Evolutionary conservation across 140 eudicot species (phyloP), one percentile per base, ranked within the genome.

Genomic region (Anethum foeniculum): DNA sequence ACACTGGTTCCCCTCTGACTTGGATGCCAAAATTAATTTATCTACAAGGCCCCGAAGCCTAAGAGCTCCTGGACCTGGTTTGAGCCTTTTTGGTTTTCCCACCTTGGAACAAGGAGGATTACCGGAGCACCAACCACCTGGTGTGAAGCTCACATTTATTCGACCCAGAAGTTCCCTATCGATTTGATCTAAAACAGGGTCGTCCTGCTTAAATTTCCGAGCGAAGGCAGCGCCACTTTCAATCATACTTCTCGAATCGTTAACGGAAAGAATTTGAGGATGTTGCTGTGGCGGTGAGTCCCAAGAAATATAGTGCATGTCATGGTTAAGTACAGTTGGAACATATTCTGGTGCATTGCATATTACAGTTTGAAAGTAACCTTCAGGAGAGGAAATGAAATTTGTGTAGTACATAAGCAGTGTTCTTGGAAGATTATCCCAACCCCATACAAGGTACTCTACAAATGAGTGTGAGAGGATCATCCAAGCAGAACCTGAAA

Each of bases 401-500:
- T 93, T 93, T 23, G 98, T 47, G 85, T 93, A 91, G 86, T 93
- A 93, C 98, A 93, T 91, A 47, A 93, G 94, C 11, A 91, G 80
- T 28, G 91, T 91, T 75, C 98, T 79, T 30, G 98, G 98, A 52
- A 93, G 96, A 84, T 91, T 93, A 54, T 93, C 98, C 98, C 98
- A 93, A 72, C 98, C 98, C 93, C 93, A 91, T 78, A 93, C 87
- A 80, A 86, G 81, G 76, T 93, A 91, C 34, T 93, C 96, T 23
- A 91, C 93, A 79, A 93, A 93, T 25, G 91, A 80, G 23, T 86
- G 94, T 0, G 98, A 89, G 77, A 93, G 77, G 30, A 91, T 84
- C 96, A 89, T 93, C 98, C 98, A 93, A 14, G 98, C 98, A 5
- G 98, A 93, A 81, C 98, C 98, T 93, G 93, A 85, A 78, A 56